phyloP scores from a whole-genome alignment of 305 asterid genomes.

The Petunia hybrid region DNA sequence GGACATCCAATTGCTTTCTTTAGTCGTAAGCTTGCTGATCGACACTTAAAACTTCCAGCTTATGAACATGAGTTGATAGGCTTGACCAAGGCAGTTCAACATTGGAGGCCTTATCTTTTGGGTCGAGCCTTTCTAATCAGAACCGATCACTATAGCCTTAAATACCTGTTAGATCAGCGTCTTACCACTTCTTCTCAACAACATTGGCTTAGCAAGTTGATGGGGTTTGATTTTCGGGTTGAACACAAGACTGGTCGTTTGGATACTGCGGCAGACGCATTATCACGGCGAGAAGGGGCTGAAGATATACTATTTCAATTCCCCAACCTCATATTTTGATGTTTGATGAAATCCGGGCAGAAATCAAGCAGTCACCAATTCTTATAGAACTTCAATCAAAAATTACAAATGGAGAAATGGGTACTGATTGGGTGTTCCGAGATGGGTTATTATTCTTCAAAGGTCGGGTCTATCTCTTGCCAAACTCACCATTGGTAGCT shows the following conservation, averaged over 20 bases:
- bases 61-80: neutral
- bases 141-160: neutral
- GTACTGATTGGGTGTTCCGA: neutral
- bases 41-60: neutral
- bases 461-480: neutral
- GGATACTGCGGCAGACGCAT: neutral
- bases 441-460: neutral
- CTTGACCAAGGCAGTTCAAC: neutral
- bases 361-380: neutral
- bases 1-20: neutral
- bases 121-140: neutral
- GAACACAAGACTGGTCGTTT: neutral
- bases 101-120: neutral
- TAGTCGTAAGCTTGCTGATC: neutral
- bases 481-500: too few species aligned
- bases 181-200: neutral
- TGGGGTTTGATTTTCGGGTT: neutral
- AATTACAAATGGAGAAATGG: neutral
- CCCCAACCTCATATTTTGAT: neutral
- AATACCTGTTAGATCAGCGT: neutral
- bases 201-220: neutral
- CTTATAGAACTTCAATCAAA: neutral
- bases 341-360: neutral
- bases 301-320: neutral
- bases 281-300: neutral